Evolutionary conservation across 23 red algal species (phyloP), one percentile per base, ranked within the genome.

Genomic region (Porphyridium purpureum): DNA sequence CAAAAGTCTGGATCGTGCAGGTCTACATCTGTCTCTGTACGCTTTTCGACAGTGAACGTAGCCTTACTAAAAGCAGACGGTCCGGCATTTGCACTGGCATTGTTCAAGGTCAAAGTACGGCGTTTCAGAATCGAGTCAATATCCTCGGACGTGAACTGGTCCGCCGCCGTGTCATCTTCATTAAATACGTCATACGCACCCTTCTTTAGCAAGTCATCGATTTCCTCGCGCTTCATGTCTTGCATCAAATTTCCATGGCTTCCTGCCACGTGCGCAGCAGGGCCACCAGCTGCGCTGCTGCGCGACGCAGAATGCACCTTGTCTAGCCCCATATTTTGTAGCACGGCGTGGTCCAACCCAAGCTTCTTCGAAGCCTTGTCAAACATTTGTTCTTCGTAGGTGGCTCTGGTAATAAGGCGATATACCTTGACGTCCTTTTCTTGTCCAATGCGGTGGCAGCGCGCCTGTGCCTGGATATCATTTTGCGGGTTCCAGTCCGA

Each of bases 401-500:
- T 81, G 24, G 46, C 75, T 23, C 75, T 34, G 4, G 75, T 81
- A 29, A 81, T 70, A 0, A 81, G 25, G 24, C 75, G 50, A 54
- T 72, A 81, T 19, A 81, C 65, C 25, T 81, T 81, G 14, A 81
- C 75, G 31, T 81, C 75, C 35, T 57, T 67, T 35, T 81, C 40
- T 22, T 81, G 75, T 23, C 75, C 75, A 38, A 81, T 81, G 21
- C 75, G 75, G 42, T 81, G 75, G 42, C 75, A 81, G 7, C 75
- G 62, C 32, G 75, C 75, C 57, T 81, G 75, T 7, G 75, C 75
- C 40, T 81, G 75, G 8, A 81, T 31, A 40, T 81, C 75, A 35
- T 81, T 81, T n/a, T 81, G 75, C 36, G 75, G 75, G 50, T 81
- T 81, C 75, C 75, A 81, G 35, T 81, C 75, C 15, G 60, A 69